These are phyloP conservation scores for Talaromyces wortmannii DNA, from an alignment of 495 filamentous ascomycete genomes.

Conservation along the genomic window DNA sequence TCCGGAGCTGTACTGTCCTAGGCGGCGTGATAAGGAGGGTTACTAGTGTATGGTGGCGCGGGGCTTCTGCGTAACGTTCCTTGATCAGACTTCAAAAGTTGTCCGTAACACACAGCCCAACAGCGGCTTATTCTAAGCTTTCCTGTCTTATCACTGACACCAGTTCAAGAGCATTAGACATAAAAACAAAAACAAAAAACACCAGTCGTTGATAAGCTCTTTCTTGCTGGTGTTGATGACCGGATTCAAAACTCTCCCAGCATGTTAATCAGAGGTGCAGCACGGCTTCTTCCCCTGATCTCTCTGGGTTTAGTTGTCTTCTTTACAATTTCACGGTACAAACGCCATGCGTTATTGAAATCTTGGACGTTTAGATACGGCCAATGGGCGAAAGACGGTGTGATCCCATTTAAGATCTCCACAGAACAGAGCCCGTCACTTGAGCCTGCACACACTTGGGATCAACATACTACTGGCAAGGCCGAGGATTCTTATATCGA, in stretches of 20 bases:
- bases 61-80: background rate
- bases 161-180: too few relatives aligned
- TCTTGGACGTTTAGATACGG: background rate
- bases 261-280: slow-evolving; percentile 3
- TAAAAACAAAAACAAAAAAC: background rate
- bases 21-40: background rate
- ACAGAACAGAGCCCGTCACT: background rate
- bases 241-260: background rate
- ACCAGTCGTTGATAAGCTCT: background rate
- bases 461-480: too few relatives aligned
- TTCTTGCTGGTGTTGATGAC: background rate
- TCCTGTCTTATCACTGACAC: too few relatives aligned
- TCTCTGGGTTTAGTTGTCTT: background rate
- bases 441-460: too few relatives aligned
- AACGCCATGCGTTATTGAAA: background rate
- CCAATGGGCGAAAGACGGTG: background rate
- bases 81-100: too few relatives aligned
- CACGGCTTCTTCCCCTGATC: background rate
- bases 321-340: background rate
- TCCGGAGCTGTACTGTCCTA: background rate
- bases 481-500: background rate
- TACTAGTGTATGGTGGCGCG: background rate
- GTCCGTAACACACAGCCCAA: too few relatives aligned
- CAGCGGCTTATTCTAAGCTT: too few relatives aligned
- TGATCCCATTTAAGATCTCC: background rate